Evolutionary conservation across 148 eudicot species (phyloP).

Genomic region (Arbutus unedo): DNA sequence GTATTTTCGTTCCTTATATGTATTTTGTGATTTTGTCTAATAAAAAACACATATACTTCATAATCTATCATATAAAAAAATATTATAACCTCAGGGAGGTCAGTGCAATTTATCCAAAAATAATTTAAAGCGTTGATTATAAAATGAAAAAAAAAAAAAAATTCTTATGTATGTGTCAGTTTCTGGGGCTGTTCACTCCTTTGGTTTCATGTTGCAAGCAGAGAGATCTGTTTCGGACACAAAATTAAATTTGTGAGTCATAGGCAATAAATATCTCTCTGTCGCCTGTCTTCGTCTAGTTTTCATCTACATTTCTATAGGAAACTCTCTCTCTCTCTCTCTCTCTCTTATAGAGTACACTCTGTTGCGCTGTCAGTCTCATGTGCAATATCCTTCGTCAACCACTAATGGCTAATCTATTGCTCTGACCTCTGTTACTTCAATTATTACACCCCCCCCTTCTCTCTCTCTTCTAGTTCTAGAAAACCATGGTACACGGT

Average conservation of each 20-base stretch:
- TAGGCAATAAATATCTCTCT: neutral
- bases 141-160: neutral
- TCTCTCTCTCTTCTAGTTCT: slow-evolving; percentile 17
- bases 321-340: slow-evolving; percentile 14
- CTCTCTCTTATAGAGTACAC: slow-evolving; percentile 14
- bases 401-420: slow-evolving; percentile 23
- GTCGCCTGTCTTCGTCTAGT: neutral
- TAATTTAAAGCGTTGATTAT: neutral
- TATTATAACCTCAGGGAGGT: too few relatives aligned
- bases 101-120: neutral
- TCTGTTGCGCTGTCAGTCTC: slow-evolving; percentile 38
- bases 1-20: too few relatives aligned
- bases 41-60: too few relatives aligned
- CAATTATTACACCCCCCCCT: slow-evolving; percentile 24
- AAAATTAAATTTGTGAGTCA: neutral
- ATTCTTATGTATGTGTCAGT: neutral
- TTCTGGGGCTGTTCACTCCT: neutral
- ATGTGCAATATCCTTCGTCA: slow-evolving; percentile 39
- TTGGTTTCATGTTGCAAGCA: neutral
- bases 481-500: slow-evolving; percentile 10
- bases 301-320: neutral
- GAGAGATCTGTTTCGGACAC: too few relatives aligned
- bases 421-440: slow-evolving; percentile 18
- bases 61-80: too few relatives aligned
- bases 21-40: too few relatives aligned